Evolutionary conservation across 805 yeast species (phyloP), one percentile per base, ranked within the genome.

Genomic region (Saturnispora gosingensis): DNA sequence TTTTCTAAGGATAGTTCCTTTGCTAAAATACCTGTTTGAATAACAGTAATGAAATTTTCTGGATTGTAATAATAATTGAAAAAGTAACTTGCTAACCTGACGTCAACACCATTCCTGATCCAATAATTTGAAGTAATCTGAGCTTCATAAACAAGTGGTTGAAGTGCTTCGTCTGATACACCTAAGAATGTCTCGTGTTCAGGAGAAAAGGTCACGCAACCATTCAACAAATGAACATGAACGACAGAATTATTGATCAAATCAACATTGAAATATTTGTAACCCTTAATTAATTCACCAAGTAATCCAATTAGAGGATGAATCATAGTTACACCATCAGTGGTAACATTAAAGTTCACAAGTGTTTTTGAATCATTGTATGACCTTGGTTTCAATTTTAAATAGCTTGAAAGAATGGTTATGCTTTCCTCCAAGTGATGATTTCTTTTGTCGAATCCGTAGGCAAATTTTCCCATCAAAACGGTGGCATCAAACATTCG

Each of bases 121-220:
- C 93, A 85, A 54, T 77, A 79, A 1, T 85, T 85, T 1, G 77
- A 68, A 34, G 74, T 75, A 3, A 83, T 77, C 59, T 85, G 91
- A 3, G 82, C 67, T 18, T 77, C 73, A 30, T 83, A 67, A 1
- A 82, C 88, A 32, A 81, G 68, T 15, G 83, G 75, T 61, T 85
- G 73, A 46, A 85, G 62, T 0, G 84, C 73, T 48, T 75, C 70
- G 62, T 83, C 88, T 0, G 85, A 72, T 16, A 81, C 70, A 3
- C 63, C 63, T 49, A 76, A 57, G 53, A 53, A 53, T 22, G 46
- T 24, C 16, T 18, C n/a, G 5, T 52, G 51, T 5, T 34, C 28
- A 11, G 59, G 43, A 18, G 63, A 55, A 38, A 40, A 36, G 5
- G 45, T 11, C 20, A 38, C 44, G 30, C 46, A 47, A 10, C 43